Base-by-base conservation (phyloP, 2,329 filamentous ascomycete species). In the Arachnopeziza araneosa region DNA sequence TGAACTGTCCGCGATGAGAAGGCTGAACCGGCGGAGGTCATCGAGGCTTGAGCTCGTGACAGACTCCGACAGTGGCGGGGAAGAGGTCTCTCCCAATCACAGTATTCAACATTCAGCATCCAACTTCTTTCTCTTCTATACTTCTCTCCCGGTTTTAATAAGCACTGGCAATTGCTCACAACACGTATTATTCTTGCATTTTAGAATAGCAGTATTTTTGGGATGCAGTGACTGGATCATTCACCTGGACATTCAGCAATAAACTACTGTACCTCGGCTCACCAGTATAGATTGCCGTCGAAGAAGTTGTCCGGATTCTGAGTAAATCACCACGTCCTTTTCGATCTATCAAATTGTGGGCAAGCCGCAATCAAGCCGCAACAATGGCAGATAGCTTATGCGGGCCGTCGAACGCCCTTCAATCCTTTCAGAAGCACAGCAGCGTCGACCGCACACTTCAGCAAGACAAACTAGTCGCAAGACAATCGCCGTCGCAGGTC, bases 341-440 rank as follows among this genome's bases (percentile, higher is more conserved):
- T 23, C 50, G 21, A 23, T 52, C 50, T 52, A n/a, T 52, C 19
- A 6, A 7, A 3, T 19, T 19, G 12, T 24, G 32, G 8, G 2
- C 24, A 57, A 44, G 12, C 36, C 12, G 12, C 36, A 44, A 12
- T 50, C 36, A 30, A 23, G 50, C 50, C 6, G 69, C 24, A 23
- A 68, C 22, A 67, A 89, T 89, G 86, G 79, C 83, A 56, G 86
- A 89, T 69, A 80, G 82, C 67, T 77, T 89, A 57, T 91, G 87
- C 73, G 87, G 87, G 60, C 87, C 87, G 17, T 88, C 87, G 10
- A 91, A 89, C 74, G 80, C 87, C 64, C 80, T 90, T 49, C 85
- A 89, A 69, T 87, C 82, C 68, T 86, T 90, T 73, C 85, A 88
- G 72, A 89, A 90, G 73, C 86, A 90, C 74, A 79, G 81, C 12